Evolutionary conservation across 768 basidiomycete genomes (phyloP).

Genomic region (Hirschioporus abietinus): DNA sequence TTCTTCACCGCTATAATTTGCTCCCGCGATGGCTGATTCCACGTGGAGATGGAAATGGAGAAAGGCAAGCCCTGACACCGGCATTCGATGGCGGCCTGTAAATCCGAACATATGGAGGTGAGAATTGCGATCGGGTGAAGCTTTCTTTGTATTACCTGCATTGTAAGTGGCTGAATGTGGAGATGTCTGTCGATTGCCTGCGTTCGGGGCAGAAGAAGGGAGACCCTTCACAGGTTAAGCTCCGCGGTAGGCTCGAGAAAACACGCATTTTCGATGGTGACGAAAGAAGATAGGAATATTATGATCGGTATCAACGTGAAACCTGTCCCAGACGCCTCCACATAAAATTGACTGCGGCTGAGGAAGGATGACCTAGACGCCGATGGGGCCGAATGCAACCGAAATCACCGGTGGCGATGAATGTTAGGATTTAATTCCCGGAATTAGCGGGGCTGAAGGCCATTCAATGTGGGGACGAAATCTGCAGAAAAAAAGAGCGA

Average conservation of each 20-base stretch:
- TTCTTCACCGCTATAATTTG: neutral
- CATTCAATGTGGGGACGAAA: neutral
- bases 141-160: neutral
- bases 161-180: neutral
- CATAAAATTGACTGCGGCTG: neutral
- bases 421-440: neutral
- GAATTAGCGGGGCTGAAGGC: neutral
- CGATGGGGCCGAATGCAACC: neutral
- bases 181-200: neutral
- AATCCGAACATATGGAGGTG: slow-evolving; percentile 1
- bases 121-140: neutral
- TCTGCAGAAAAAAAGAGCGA: neutral
- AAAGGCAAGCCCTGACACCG: neutral
- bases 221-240: neutral
- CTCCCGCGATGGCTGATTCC: neutral
- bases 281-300: neutral
- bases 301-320: neutral
- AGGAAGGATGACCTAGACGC: neutral
- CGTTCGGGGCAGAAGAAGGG: neutral
- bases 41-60: slow-evolving; percentile 1
- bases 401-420: neutral
- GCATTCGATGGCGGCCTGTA: neutral
- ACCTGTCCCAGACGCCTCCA: neutral
- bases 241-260: neutral
- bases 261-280: neutral